These are phyloP conservation scores for Lipomyces spencermartinsiae DNA, from an alignment of 805 yeast species.

Conservation along the genomic window DNA sequence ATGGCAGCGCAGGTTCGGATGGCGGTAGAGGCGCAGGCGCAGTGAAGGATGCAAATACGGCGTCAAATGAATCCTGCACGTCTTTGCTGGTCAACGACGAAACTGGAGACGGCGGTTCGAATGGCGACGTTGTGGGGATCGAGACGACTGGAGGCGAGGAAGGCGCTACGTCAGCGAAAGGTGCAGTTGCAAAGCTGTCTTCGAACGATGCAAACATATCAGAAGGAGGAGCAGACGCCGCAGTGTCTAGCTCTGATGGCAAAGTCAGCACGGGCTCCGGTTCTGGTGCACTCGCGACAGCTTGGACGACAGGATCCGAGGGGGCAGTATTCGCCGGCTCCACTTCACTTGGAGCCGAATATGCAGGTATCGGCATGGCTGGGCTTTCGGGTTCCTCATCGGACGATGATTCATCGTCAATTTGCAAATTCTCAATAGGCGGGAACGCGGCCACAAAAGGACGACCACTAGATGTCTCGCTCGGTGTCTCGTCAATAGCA, in stretches of 20 bases:
- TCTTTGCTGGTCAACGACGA: slow-evolving; percentile 9
- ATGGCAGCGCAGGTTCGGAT: slow-evolving; percentile 11
- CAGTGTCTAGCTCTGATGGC: slow-evolving; percentile 20
- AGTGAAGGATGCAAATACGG: slow-evolving; percentile 52
- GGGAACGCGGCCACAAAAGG: slow-evolving; percentile 39
- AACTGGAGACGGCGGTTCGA: slow-evolving; percentile 61
- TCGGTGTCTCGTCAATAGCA: background rate
- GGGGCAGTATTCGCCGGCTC: background rate
- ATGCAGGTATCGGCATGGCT: background rate
- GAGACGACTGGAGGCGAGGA: slow-evolving; percentile 54
- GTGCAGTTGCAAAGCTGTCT: slow-evolving; percentile 29
- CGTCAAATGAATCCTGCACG: slow-evolving; percentile 43
- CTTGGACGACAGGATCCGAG: slow-evolving; percentile 1
- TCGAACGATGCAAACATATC: slow-evolving; percentile 23
- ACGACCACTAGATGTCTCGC: background rate
- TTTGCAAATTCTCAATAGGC: slow-evolving; percentile 38
- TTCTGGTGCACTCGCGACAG: slow-evolving; percentile 16
- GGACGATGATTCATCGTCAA: slow-evolving; percentile 39
- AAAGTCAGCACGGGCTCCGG: slow-evolving; percentile 20
- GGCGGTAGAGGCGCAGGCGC: slow-evolving; percentile 19
- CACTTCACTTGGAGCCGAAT: background rate
- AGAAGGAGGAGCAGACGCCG: slow-evolving; percentile 44
- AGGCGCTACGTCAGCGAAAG: slow-evolving; percentile 22
- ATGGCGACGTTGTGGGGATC: slow-evolving; percentile 52
- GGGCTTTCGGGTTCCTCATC: slow-evolving; percentile 39